Conservation (phyloP, 2,329 filamentous ascomycete species). For the Apiospora marii region DNA sequence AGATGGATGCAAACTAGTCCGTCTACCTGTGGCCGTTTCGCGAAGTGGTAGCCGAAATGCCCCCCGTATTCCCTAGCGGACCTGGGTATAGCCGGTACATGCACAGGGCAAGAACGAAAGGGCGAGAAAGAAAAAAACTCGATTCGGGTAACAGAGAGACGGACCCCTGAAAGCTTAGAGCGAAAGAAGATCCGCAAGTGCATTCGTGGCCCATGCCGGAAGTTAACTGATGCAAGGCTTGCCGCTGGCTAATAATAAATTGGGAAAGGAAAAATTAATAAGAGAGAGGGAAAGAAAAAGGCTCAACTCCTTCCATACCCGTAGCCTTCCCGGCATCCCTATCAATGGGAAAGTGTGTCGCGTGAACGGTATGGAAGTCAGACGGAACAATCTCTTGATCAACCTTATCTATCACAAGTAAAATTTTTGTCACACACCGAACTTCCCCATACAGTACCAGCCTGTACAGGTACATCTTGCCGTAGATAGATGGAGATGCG, state of each 20-base stretch:
- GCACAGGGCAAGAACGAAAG: background rate
- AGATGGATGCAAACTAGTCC: slow-evolving; percentile 4
- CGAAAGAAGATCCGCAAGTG: slow-evolving; percentile 18
- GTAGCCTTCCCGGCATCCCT: background rate
- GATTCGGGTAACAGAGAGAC: slow-evolving; percentile 19
- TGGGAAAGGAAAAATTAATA: background rate
- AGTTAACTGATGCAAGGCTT: slow-evolving; percentile 19
- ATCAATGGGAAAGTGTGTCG: slow-evolving; percentile 6
- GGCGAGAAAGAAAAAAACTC: slow-evolving; percentile 1
- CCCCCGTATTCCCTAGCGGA: background rate
- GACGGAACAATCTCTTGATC: slow-evolving; percentile 10
- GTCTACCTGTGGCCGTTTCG: slow-evolving; percentile 2
- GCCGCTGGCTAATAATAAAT: background rate
- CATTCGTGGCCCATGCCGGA: slow-evolving; percentile 19
- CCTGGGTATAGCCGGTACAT: slow-evolving; percentile 11
- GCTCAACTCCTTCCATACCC: slow-evolving; percentile 1
- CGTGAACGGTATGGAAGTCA: slow-evolving; percentile 2
- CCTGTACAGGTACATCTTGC: slow-evolving; percentile 11
- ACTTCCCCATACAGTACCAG: slow-evolving; percentile 18
- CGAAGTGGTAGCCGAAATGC: background rate
- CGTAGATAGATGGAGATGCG: slow-evolving; percentile 20
- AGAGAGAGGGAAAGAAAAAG: background rate
- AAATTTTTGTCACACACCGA: slow-evolving; percentile 12
- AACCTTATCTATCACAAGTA: slow-evolving; percentile 19
- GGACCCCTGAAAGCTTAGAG: slow-evolving; percentile 15